phyloP scores from a whole-genome alignment of 768 basidiomycete species.

The Gautieria morchelliformis region DNA sequence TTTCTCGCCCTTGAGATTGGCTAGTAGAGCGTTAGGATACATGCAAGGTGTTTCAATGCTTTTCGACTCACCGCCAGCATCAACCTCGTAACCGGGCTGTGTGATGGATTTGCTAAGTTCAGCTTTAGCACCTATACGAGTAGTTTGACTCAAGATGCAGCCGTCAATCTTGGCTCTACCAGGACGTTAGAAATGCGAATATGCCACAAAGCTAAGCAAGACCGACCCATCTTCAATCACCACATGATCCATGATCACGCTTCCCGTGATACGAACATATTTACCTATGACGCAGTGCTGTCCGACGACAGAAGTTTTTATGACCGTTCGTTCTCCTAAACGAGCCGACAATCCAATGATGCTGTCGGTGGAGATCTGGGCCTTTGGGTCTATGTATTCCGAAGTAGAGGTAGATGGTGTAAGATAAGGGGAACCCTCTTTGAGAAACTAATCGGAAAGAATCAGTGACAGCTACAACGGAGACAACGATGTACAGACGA shows the following conservation, averaged over 20 bases:
- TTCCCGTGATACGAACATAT: slow-evolving; percentile 75
- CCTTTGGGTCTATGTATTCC: slow-evolving; percentile 66
- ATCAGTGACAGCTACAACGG: neutral
- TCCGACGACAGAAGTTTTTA: slow-evolving; percentile 75
- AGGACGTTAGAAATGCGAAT: slow-evolving; percentile 1
- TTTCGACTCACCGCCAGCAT: slow-evolving; percentile 40
- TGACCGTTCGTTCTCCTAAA: slow-evolving; percentile 66
- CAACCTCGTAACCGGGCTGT: slow-evolving; percentile 70
- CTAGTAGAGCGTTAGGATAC: neutral
- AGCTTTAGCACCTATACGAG: slow-evolving; percentile 60
- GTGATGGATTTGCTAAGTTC: slow-evolving; percentile 61
- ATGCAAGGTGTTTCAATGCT: neutral
- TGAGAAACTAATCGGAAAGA: slow-evolving; percentile 17
- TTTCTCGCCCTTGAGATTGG: slow-evolving; percentile 28
- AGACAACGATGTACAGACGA: slow-evolving; percentile 34
- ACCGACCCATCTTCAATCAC: slow-evolving; percentile 77
- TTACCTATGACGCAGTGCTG: slow-evolving; percentile 79
- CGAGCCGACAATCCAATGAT: slow-evolving; percentile 77
- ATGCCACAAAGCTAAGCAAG: neutral
- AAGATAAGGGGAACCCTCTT: slow-evolving; percentile 40
- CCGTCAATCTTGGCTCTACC: slow-evolving; percentile 66
- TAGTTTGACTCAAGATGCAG: slow-evolving; percentile 66
- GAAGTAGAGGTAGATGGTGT: slow-evolving; percentile 53
- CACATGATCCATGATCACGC: slow-evolving; percentile 83
- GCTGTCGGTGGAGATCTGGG: slow-evolving; percentile 76